Conservation (phyloP, 768 basidiomycete species). For the Pulveroboletus sp. region DNA sequence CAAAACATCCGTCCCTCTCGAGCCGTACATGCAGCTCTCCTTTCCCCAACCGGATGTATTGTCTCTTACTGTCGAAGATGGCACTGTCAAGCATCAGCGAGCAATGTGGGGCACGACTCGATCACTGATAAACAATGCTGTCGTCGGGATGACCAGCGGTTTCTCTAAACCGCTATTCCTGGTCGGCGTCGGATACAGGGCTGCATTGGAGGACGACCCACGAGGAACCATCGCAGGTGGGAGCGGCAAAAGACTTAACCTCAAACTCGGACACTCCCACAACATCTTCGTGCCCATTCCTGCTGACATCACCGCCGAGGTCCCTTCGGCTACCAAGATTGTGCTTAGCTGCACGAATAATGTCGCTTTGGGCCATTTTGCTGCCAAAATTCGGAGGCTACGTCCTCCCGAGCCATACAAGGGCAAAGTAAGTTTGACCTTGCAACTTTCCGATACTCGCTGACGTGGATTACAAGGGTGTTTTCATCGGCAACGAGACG, state of each 20-base stretch:
- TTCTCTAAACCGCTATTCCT: slow-evolving; percentile 81
- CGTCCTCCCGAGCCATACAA: slow-evolving; percentile 96
- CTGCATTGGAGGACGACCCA: slow-evolving; percentile 77
- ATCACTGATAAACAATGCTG: slow-evolving; percentile 83
- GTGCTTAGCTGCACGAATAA: slow-evolving; percentile 81
- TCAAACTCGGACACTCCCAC: slow-evolving; percentile 94
- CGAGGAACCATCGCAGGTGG: slow-evolving; percentile 52
- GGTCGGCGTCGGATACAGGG: slow-evolving; percentile 94
- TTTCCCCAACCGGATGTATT: slow-evolving; percentile 32
- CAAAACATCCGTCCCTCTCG: slow-evolving; percentile 42
- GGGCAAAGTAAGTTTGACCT: slow-evolving; percentile 72
- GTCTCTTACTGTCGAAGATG: slow-evolving; percentile 47
- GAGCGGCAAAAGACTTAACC: slow-evolving; percentile 66
- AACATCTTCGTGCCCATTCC: slow-evolving; percentile 81
- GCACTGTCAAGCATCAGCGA: slow-evolving; percentile 69
- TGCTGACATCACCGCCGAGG: slow-evolving; percentile 70
- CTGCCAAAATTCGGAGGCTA: slow-evolving; percentile 77
- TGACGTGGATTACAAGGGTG: slow-evolving; percentile 51
- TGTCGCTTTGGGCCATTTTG: slow-evolving; percentile 80
- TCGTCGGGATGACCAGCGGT: slow-evolving; percentile 85
- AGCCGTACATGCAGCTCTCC: slow-evolving; percentile 41
- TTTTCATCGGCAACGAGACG: slow-evolving; percentile 90
- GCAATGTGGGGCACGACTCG: slow-evolving; percentile 96
- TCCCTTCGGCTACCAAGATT: slow-evolving; percentile 81
- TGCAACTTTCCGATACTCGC: not conserved